phyloP scores from a whole-genome alignment of 2,329 filamentous ascomycete genomes.

The Chalaropsis ovoidea region DNA sequence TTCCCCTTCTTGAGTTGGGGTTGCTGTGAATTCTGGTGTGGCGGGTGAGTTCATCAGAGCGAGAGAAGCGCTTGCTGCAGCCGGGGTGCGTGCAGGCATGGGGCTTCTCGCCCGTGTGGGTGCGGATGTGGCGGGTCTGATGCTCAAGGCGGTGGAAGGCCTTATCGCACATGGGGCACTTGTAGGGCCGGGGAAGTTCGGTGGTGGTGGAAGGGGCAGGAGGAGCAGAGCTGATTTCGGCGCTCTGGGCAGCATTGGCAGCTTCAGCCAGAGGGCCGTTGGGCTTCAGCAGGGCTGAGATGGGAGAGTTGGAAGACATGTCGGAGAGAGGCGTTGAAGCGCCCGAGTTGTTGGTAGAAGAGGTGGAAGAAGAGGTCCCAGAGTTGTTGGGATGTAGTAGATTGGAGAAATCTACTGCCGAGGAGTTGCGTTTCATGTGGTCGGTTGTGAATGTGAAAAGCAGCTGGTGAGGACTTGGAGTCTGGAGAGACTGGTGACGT shows the following conservation, averaged over 20 bases:
- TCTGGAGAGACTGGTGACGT: neutral
- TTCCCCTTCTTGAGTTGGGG: constrained; percentile 86
- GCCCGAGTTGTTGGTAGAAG: constrained; percentile 22
- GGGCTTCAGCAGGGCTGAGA: constrained; percentile 43
- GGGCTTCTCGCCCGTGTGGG: constrained; percentile 95
- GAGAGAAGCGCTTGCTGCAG: constrained; percentile 93
- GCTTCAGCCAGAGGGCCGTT: constrained; percentile 48
- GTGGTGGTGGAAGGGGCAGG: constrained; percentile 33
- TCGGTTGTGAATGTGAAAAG: constrained; percentile 26
- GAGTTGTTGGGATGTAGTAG: constrained; percentile 51
- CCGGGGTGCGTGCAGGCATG: constrained; percentile 91
- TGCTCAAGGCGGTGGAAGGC: constrained; percentile 97
- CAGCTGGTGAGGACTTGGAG: neutral
- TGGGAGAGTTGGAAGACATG: constrained; percentile 22
- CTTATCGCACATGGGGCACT: constrained; percentile 96
- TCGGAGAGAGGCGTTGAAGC: constrained; percentile 23
- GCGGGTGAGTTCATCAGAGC: constrained; percentile 90
- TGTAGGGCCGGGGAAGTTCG: constrained; percentile 91
- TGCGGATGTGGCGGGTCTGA: constrained; percentile 82
- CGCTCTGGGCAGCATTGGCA: constrained; percentile 47
- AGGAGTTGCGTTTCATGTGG: constrained; percentile 68
- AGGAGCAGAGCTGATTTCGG: constrained; percentile 27
- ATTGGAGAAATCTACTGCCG: constrained; percentile 65
- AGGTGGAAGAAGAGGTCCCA: constrained; percentile 14
- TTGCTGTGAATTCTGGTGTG: constrained; percentile 99